Evolutionary conservation across 2,329 filamentous ascomycete genomes (phyloP).

Genomic region (Iodosphaeria phyllophila): DNA sequence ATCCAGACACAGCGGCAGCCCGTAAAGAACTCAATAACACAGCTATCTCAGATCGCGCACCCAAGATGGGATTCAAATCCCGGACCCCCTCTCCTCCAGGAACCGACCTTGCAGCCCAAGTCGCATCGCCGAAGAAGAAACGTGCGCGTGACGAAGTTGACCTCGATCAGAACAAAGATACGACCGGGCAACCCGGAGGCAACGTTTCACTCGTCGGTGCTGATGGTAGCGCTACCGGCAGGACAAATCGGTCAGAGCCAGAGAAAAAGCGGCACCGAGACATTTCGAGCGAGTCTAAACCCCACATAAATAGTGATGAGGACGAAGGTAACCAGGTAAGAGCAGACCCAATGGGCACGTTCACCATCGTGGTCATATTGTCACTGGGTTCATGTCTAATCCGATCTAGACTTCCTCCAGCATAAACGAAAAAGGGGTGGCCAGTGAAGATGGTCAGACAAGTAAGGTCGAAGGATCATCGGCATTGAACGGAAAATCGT

Average conservation of each 20-base stretch:
- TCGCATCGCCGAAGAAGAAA: conserved; percentile 49
- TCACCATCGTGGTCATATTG: too few species aligned
- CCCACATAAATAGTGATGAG: too few species aligned
- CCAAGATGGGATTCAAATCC: conserved; percentile 9
- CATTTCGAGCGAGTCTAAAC: conserved; percentile 18
- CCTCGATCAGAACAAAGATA: conserved; percentile 22
- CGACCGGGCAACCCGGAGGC: conserved; percentile 14
- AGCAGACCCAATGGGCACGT: too few species aligned
- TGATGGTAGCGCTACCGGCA: conserved; percentile 24
- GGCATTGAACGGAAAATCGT: conserved; percentile 8
- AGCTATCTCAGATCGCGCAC: conserved; percentile 33
- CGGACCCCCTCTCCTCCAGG: conserved; percentile 14
- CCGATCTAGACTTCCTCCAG: too few species aligned
- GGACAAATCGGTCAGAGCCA: conserved; percentile 35
- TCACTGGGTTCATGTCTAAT: too few species aligned
- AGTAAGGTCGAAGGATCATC: conserved; percentile 4
- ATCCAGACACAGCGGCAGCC: conserved; percentile 43
- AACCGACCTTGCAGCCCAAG: conserved; percentile 25
- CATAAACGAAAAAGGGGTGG: too few species aligned
- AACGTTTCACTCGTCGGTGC: conserved; percentile 21
- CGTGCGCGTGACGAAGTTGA: conserved; percentile 40
- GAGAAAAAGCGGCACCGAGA: conserved; percentile 49
- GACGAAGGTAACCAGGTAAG: too few species aligned
- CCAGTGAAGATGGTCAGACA: too few species aligned
- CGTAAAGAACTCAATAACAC: conserved; percentile 47